Evolutionary conservation across 1,284 basidiomycete genomes (phyloP).

Genomic region (Marasmius sp.): DNA sequence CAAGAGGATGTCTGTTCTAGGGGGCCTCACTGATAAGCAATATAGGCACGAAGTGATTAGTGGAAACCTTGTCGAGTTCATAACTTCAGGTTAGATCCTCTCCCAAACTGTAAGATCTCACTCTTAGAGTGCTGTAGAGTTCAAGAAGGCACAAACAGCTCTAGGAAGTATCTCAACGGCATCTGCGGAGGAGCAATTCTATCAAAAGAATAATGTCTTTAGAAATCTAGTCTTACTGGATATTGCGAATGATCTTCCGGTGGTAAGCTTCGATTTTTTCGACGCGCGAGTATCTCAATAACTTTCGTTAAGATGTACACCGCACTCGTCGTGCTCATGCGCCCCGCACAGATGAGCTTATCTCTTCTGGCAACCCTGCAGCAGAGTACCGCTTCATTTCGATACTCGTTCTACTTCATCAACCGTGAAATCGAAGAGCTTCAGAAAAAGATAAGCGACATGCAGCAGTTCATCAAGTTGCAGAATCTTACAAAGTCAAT

Average conservation of each 20-base stretch:
- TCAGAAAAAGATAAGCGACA: neutral
- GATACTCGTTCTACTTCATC: neutral
- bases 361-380: neutral
- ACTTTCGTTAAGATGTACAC: neutral
- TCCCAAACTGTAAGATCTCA: neutral
- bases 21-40: constrained; percentile 12
- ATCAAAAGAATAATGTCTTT: neutral
- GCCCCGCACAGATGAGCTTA: neutral
- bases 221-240: neutral
- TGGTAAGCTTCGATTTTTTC: constrained; percentile 4
- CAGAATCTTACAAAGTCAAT: neutral
- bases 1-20: constrained; percentile 12
- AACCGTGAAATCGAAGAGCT: neutral
- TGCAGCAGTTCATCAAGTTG: neutral
- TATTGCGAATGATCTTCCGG: constrained; percentile 13
- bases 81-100: constrained; percentile 6
- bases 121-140: constrained; percentile 7
- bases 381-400: neutral
- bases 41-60: constrained; percentile 19
- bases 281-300: neutral
- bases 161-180: constrained; percentile 13
- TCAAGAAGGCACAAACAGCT: constrained; percentile 10
- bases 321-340: neutral
- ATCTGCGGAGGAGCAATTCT: constrained; percentile 4
- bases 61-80: constrained; percentile 16